Percentiles rank a stretch among this genome's conserved stretches.
These are phyloP conservation scores for Sclerotiophoma versabilis DNA, from an alignment of 2,329 filamentous ascomycete species.

Conservation along the genomic window DNA sequence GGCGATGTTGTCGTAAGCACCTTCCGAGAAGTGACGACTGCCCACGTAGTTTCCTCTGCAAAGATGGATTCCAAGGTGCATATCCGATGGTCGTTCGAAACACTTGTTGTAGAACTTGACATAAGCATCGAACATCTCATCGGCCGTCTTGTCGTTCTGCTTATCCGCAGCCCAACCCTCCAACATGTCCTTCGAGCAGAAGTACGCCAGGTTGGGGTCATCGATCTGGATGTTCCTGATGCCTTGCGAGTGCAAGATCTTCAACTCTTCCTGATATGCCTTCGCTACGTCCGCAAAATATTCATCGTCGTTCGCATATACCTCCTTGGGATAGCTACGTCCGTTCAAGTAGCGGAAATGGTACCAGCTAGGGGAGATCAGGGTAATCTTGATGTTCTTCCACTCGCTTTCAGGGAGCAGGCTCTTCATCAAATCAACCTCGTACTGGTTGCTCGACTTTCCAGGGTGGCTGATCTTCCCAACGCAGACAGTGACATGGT, in stretches of 20 bases:
- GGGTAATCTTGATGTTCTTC: constrained; percentile 72
- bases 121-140: constrained; percentile 77
- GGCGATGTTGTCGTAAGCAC: constrained; percentile 57
- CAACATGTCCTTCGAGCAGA: constrained; percentile 48
- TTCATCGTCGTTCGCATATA: constrained; percentile 56
- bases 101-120: constrained; percentile 79
- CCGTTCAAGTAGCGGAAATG: constrained; percentile 69
- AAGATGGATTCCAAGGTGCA: constrained; percentile 79
- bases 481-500: constrained; percentile 63
- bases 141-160: constrained; percentile 71
- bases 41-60: constrained; percentile 64
- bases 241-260: constrained; percentile 55
- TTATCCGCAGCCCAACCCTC: constrained; percentile 62
- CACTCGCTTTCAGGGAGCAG: constrained; percentile 66
- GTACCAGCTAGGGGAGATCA: constrained; percentile 73
- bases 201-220: constrained; percentile 57
- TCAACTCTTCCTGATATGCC: constrained; percentile 56
- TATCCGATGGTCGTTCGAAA: constrained; percentile 68
- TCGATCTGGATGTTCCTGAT: constrained; percentile 59
- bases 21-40: constrained; percentile 56
- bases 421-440: constrained; percentile 67
- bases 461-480: constrained; percentile 66
- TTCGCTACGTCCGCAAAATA: constrained; percentile 57
- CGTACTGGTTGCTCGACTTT: constrained; percentile 62
- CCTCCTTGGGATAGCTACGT: constrained; percentile 54